A percentile compares a stretch with the other conserved stretches of the same genome.
phyloP scores from a whole-genome alignment of 1,284 basidiomycete genomes.

The Cystobasidiaceae sp. region DNA sequence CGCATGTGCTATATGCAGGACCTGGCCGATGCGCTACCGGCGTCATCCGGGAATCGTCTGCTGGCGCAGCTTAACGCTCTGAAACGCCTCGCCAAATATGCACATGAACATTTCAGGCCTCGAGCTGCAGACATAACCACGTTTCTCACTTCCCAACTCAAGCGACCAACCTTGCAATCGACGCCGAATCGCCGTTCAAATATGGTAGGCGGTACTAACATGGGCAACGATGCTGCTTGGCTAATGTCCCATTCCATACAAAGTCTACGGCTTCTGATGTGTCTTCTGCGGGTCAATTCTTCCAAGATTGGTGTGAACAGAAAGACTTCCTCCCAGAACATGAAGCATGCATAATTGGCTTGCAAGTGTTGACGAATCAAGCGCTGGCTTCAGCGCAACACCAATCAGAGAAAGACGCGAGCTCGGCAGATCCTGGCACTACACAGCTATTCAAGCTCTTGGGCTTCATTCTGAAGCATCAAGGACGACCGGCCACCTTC shows the following conservation, averaged over 20 bases:
- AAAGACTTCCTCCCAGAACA: conserved; percentile 54
- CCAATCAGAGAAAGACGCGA: conserved; percentile 52
- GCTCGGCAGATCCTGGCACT: conserved; percentile 55
- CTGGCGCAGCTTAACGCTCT: conserved; percentile 67
- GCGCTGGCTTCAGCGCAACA: conserved; percentile 62
- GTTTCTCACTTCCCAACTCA: conserved; percentile 55
- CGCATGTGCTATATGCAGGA: conserved; percentile 54
- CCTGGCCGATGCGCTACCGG: conserved; percentile 57
- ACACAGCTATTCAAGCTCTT: conserved; percentile 17
- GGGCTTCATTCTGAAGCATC: conserved; percentile 5
- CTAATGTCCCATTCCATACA: neutral
- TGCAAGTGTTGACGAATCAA: conserved; percentile 75
- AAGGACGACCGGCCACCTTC: conserved; percentile 38
- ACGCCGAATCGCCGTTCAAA: neutral
- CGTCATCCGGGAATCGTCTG: conserved; percentile 55
- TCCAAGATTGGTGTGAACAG: conserved; percentile 68
- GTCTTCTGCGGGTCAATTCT: conserved; percentile 38
- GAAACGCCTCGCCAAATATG: conserved; percentile 61
- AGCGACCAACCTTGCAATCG: neutral
- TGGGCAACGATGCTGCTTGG: conserved; percentile 23
- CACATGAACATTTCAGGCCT: conserved; percentile 68
- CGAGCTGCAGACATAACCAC: conserved; percentile 68
- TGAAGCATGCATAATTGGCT: conserved; percentile 63
- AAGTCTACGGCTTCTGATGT: conserved; percentile 6
- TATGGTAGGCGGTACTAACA: conserved; percentile 32